Conservation (phyloP, 1,284 basidiomycete genomes). For the Ceratobasidium sp. region DNA sequence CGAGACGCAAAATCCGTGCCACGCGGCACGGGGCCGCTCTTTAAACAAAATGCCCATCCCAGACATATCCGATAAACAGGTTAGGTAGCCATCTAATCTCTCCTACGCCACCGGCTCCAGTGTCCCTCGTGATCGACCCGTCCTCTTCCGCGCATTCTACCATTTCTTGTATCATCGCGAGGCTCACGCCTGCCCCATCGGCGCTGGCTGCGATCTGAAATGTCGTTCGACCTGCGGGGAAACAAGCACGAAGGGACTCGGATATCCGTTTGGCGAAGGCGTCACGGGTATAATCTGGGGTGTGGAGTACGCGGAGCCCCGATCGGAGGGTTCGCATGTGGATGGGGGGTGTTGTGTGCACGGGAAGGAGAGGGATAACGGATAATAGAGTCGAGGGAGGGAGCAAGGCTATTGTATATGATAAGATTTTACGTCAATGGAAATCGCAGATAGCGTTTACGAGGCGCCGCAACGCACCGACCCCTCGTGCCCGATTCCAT, state of each 20-base stretch:
- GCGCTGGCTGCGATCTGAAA: slow-evolving; percentile 54
- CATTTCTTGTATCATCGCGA: slow-evolving; percentile 81
- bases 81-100: slow-evolving; percentile 78
- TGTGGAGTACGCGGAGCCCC: slow-evolving; percentile 87
- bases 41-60: slow-evolving; percentile 67
- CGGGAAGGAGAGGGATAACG: slow-evolving; percentile 76
- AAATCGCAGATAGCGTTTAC: slow-evolving; percentile 10
- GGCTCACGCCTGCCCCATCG: slow-evolving; percentile 70
- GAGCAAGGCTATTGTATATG: slow-evolving; percentile 73
- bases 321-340: slow-evolving; percentile 75
- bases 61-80: slow-evolving; percentile 72
- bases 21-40: no score
- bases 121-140: slow-evolving; percentile 81
- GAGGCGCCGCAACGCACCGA: slow-evolving; percentile 70
- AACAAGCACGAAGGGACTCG: slow-evolving; percentile 62
- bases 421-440: slow-evolving; percentile 10
- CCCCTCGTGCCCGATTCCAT: slow-evolving; percentile 96
- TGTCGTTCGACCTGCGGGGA: slow-evolving; percentile 62
- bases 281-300: slow-evolving; percentile 76
- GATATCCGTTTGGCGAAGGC: slow-evolving; percentile 77
- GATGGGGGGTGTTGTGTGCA: slow-evolving; percentile 78
- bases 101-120: slow-evolving; percentile 62
- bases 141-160: slow-evolving; percentile 76
- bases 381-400: slow-evolving; percentile 87
- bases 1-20: no score